Conservation (phyloP, 495 filamentous ascomycete genomes). For the Penicillium macrosclerotiorum region DNA sequence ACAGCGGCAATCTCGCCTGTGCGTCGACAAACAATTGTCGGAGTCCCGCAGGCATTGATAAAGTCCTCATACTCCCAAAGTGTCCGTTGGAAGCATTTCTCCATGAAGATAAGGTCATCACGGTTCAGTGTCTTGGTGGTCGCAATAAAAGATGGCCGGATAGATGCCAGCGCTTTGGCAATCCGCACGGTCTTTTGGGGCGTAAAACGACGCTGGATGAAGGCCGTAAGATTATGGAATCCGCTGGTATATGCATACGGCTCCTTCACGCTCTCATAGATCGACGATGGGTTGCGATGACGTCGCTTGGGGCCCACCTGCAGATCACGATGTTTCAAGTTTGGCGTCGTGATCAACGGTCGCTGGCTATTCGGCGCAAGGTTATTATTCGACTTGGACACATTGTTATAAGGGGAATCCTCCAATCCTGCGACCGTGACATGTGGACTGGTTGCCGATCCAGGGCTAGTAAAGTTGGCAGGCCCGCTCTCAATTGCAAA, state of each 20-base stretch:
- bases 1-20: constrained; percentile 91
- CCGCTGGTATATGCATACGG: constrained; percentile 87
- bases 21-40: constrained; percentile 85
- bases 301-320: constrained; percentile 49
- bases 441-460: constrained; percentile 49
- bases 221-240: constrained; percentile 85
- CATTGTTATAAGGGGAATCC: constrained; percentile 28
- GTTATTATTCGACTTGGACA: constrained; percentile 32
- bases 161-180: constrained; percentile 80
- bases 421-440: constrained; percentile 39
- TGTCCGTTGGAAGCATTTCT: constrained; percentile 91
- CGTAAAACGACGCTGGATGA: constrained; percentile 73
- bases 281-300: constrained; percentile 71
- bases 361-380: constrained; percentile 37
- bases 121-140: constrained; percentile 78
- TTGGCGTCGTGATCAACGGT: constrained; percentile 42
- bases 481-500: constrained; percentile 70
- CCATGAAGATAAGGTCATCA: constrained; percentile 93
- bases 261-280: constrained; percentile 84
- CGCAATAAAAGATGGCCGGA: constrained; percentile 89
- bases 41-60: constrained; percentile 80
- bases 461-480: constrained; percentile 61
- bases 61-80: constrained; percentile 91
- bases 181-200: constrained; percentile 70
- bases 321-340: constrained; percentile 48